These are phyloP conservation scores for Trichoderma atroviride DNA, from an alignment of 2,329 filamentous ascomycete genomes.

Conservation along the genomic window DNA sequence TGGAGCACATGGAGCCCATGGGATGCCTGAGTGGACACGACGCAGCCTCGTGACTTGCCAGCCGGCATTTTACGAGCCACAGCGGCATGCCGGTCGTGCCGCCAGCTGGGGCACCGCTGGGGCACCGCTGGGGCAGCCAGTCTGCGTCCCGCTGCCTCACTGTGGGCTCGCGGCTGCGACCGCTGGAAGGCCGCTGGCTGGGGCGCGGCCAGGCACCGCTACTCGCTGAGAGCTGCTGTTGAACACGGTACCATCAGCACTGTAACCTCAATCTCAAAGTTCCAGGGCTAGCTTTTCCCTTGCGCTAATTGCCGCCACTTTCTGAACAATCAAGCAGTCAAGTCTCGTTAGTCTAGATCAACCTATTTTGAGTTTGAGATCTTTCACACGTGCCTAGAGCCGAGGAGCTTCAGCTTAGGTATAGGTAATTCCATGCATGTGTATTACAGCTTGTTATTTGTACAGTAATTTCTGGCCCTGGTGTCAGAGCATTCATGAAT, in stretches of 20 bases:
- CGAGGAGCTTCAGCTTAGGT: not conserved
- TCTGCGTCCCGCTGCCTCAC: slow-evolving; percentile 5
- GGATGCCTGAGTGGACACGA: slow-evolving; percentile 25
- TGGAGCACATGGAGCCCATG: slow-evolving; percentile 14
- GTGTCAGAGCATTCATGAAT: not conserved
- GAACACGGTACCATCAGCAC: slow-evolving; percentile 20
- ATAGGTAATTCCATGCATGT: not conserved
- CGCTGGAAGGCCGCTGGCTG: not conserved
- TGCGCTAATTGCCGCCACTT: slow-evolving; percentile 9
- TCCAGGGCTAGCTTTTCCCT: not conserved
- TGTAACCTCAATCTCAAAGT: slow-evolving; percentile 2
- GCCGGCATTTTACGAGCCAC: not conserved
- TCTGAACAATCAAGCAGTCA: not conserved
- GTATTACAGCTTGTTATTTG: not conserved
- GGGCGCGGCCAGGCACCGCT: not conserved
- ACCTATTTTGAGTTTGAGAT: not conserved
- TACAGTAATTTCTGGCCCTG: not conserved
- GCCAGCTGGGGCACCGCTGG: not conserved
- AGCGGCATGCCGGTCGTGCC: slow-evolving; percentile 18
- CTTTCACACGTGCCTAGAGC: not conserved
- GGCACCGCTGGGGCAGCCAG: not conserved
- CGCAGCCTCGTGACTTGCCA: slow-evolving; percentile 23
- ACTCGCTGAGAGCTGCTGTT: not conserved
- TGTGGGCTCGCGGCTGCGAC: not conserved
- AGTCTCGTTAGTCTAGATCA: not conserved